Percentiles rank a stretch among this genome's conserved stretches.
Conservation (phyloP, 768 basidiomycete species). For the Tulasnella sp. region DNA sequence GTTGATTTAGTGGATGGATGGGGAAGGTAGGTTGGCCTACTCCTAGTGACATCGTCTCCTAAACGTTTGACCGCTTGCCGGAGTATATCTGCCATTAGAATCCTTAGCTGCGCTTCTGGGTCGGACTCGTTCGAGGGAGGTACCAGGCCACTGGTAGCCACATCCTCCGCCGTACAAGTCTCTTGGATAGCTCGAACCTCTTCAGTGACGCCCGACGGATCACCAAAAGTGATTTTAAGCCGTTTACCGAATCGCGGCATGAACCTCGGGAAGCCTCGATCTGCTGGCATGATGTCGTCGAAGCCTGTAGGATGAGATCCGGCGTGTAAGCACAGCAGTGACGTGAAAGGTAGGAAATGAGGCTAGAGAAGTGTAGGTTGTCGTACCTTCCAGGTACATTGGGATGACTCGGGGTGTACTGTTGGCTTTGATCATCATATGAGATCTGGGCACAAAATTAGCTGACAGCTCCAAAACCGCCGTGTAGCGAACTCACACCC, state of each 20-base stretch:
- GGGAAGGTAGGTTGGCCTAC: too few relatives aligned
- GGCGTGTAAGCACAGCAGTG: neutral
- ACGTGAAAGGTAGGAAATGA: neutral
- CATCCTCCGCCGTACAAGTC: neutral
- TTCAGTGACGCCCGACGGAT: conserved; percentile 32
- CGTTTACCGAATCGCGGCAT: conserved; percentile 48
- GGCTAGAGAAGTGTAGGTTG: neutral
- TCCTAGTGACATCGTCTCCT: conserved; percentile 3
- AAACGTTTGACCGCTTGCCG: conserved; percentile 1
- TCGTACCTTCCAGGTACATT: conserved; percentile 81
- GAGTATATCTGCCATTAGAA: neutral
- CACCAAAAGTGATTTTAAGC: conserved; percentile 70
- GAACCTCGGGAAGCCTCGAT: conserved; percentile 62
- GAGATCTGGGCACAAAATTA: conserved; percentile 42
- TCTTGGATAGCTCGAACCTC: neutral
- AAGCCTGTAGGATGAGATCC: conserved; percentile 40
- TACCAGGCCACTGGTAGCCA: too few relatives aligned
- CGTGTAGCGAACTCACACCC: conserved; percentile 51
- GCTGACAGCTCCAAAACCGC: neutral
- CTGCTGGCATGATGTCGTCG: conserved; percentile 84
- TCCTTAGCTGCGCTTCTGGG: neutral
- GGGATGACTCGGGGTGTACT: conserved; percentile 74
- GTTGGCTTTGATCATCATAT: conserved; percentile 63
- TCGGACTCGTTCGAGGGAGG: neutral
- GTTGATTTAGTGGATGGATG: too few relatives aligned